Conservation (phyloP, 2,329 filamentous ascomycete genomes). For the Pseudogymnoascus sp. region DNA sequence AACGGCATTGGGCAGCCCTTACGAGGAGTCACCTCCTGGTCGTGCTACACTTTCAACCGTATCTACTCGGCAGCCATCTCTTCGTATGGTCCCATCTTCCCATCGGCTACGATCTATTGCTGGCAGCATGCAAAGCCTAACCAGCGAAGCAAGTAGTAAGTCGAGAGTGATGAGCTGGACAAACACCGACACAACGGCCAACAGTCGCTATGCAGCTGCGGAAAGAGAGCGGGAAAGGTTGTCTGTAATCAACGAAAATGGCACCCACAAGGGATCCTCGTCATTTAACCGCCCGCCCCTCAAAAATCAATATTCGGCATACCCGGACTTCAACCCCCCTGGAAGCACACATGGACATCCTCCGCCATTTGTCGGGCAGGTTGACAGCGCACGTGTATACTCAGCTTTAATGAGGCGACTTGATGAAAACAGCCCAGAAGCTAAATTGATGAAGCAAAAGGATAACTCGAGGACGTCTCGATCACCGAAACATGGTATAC, state of each 20-base stretch:
- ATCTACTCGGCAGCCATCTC: slow-evolving; percentile 41
- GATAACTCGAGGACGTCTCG: slow-evolving; percentile 17
- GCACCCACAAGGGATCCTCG: slow-evolving; percentile 36
- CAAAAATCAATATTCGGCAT: slow-evolving; percentile 24
- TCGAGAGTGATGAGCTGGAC: slow-evolving; percentile 70
- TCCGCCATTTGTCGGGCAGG: slow-evolving; percentile 23
- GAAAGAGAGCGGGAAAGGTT: slow-evolving; percentile 50
- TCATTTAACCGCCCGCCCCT: slow-evolving; percentile 27
- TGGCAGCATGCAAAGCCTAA: slow-evolving; percentile 47
- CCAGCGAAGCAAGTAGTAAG: slow-evolving; percentile 42
- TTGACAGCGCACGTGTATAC: slow-evolving; percentile 54
- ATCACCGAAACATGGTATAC: slow-evolving; percentile 10
- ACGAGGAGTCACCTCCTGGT: slow-evolving; percentile 38
- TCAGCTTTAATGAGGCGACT: slow-evolving; percentile 56
- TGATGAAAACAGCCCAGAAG: slow-evolving; percentile 32
- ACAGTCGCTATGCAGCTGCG: slow-evolving; percentile 26
- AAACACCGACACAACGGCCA: slow-evolving; percentile 45
- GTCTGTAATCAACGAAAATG: slow-evolving; percentile 57
- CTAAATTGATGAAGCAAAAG: slow-evolving; percentile 19
- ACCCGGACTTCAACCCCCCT: slow-evolving; percentile 20
- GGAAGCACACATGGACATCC: slow-evolving; percentile 1
- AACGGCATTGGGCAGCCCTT: slow-evolving; percentile 26
- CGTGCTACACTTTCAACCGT: slow-evolving; percentile 29
- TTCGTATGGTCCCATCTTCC: slow-evolving; percentile 41
- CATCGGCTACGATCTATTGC: slow-evolving; percentile 45